Conservation (phyloP, 2,329 filamentous ascomycete species). For the Lachnum nothofagi region DNA sequence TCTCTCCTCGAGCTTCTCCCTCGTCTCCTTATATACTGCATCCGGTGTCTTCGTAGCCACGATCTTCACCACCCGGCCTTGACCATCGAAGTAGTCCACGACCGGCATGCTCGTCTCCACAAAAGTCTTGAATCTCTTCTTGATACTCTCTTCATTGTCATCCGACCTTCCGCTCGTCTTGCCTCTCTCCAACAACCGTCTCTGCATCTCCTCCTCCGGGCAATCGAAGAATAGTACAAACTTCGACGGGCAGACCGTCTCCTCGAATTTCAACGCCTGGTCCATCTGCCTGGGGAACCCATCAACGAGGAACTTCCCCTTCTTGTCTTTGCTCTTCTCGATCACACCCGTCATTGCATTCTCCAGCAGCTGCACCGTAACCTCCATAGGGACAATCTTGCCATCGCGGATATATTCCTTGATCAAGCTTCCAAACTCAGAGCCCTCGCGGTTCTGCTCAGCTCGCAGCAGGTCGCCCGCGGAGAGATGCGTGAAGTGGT, state of each 20-base stretch:
- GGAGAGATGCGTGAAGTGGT: constrained; percentile 87
- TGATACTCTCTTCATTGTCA: constrained; percentile 92
- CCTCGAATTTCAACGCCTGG: constrained; percentile 91
- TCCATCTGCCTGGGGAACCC: constrained; percentile 97
- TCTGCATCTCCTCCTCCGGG: constrained; percentile 82
- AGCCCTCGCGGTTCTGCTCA: constrained; percentile 82
- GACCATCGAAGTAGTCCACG: constrained; percentile 72
- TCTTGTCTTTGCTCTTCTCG: constrained; percentile 41
- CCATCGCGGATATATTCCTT: constrained; percentile 89
- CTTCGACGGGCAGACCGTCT: constrained; percentile 74
- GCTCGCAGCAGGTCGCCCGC: constrained; percentile 90
- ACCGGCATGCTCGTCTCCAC: constrained; percentile 97
- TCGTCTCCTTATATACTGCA: constrained; percentile 51
- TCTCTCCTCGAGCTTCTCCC: constrained; percentile 44
- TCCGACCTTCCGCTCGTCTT: constrained; percentile 88
- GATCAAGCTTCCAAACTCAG: constrained; percentile 89
- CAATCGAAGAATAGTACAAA: constrained; percentile 94
- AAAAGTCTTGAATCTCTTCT: constrained; percentile 93
- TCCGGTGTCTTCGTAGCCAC: constrained; percentile 65
- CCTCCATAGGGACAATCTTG: constrained; percentile 97
- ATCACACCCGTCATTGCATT: constrained; percentile 81
- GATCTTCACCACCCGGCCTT: constrained; percentile 76
- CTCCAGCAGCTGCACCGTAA: constrained; percentile 87
- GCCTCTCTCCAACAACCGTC: constrained; percentile 76
- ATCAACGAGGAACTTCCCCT: constrained; percentile 69